Percentiles rank a stretch among this genome's conserved stretches.
phyloP scores from a whole-genome alignment of 352 stramenopile species.

The Globisporangium solare region DNA sequence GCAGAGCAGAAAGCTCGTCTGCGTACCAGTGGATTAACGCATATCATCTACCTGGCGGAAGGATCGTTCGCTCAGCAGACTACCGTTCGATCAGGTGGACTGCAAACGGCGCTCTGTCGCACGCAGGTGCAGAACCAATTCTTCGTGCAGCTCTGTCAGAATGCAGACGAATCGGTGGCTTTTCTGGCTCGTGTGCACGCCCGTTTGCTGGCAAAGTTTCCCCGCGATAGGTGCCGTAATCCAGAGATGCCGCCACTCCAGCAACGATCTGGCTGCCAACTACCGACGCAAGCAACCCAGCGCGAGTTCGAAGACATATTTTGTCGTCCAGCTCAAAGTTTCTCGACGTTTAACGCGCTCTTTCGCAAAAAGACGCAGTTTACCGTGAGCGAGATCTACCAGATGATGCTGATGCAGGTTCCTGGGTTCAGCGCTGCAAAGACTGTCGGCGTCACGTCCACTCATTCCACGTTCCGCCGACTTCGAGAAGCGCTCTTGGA shows the following conservation, averaged over 20 bases:
- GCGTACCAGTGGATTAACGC: constrained; percentile 52
- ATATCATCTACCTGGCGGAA: constrained; percentile 84
- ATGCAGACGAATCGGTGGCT: constrained; percentile 69
- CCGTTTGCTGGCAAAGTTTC: constrained; percentile 57
- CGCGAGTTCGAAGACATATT: constrained; percentile 30
- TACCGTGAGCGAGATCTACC: constrained; percentile 66
- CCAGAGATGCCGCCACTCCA: constrained; percentile 14
- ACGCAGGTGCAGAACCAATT: constrained; percentile 83
- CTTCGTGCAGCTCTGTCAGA: constrained; percentile 75
- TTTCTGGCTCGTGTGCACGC: constrained; percentile 67
- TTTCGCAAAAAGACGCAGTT: constrained; percentile 79
- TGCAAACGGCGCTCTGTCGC: constrained; percentile 71
- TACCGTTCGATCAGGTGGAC: constrained; percentile 44
- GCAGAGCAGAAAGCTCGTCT: constrained; percentile 77
- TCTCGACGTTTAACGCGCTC: constrained; percentile 59
- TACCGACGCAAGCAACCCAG: constrained; percentile 7
- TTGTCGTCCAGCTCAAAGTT: constrained; percentile 42
- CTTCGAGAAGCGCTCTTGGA: constrained; percentile 29
- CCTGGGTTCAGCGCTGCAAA: constrained; percentile 55
- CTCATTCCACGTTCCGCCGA: constrained; percentile 49
- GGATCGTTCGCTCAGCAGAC: constrained; percentile 73
- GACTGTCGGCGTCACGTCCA: constrained; percentile 33
- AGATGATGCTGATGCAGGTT: constrained; percentile 82
- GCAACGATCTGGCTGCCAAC: neutral
- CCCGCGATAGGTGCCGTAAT: constrained; percentile 28